A percentile compares a stretch with the other conserved stretches of the same genome.
Conservation (phyloP, 805 yeast genomes). For the Saccharomycopsis synnaedendra region DNA sequence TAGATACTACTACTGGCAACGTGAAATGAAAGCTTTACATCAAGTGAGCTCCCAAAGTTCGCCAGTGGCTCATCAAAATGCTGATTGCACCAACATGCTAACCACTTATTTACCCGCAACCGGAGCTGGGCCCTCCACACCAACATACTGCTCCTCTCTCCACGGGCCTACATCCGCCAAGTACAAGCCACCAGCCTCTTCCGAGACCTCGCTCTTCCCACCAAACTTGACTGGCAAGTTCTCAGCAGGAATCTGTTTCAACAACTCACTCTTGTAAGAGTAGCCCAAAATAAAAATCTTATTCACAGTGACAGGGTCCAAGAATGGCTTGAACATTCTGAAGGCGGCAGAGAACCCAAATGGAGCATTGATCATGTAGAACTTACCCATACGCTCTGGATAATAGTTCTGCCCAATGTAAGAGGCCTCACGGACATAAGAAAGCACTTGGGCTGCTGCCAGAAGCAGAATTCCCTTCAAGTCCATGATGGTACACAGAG, state of each 20-base stretch:
- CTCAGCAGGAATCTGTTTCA: slow-evolving; percentile 87
- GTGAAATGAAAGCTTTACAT: no score
- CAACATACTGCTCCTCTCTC: slow-evolving; percentile 82
- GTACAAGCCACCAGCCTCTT: slow-evolving; percentile 68
- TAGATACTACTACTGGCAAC: no score
- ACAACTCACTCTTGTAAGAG: slow-evolving; percentile 67
- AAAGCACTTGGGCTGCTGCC: slow-evolving; percentile 73
- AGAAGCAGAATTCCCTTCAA: slow-evolving; percentile 86
- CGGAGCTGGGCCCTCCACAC: slow-evolving; percentile 95
- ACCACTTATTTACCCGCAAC: slow-evolving; percentile 23
- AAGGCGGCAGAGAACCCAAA: slow-evolving; percentile 95
- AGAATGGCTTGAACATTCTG: slow-evolving; percentile 80
- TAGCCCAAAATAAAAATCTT: slow-evolving; percentile 84
- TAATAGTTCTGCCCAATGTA: slow-evolving; percentile 92
- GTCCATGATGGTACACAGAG: slow-evolving; percentile 93
- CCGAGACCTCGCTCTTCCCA: slow-evolving; percentile 58
- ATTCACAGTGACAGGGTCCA: slow-evolving; percentile 95
- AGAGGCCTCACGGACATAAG: slow-evolving; percentile 88
- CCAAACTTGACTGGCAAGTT: slow-evolving; percentile 90
- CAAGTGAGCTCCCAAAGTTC: no score
- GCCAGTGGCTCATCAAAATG: no score
- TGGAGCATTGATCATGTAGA: slow-evolving; percentile 92
- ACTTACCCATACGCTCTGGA: slow-evolving; percentile 99
- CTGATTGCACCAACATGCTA: neutral
- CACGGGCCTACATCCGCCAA: slow-evolving; percentile 93